Percentiles rank a stretch among this genome's conserved stretches.
Conservation (phyloP, 2,329 filamentous ascomycete genomes). For the Exophiala sp. region DNA sequence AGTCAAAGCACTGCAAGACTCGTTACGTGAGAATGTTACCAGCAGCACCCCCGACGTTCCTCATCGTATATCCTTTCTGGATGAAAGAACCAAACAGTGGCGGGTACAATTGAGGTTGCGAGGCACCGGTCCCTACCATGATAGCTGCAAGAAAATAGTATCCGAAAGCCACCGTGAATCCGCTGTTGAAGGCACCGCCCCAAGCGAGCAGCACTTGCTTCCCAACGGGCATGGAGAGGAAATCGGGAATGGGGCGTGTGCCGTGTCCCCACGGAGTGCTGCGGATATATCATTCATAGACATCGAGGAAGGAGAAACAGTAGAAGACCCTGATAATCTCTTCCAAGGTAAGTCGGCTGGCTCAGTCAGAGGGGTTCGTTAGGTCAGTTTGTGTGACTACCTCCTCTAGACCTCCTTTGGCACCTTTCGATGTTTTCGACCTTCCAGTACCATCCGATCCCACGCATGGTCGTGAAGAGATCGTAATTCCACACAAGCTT, state of each 20-base stretch:
- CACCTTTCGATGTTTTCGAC: conserved; percentile 30
- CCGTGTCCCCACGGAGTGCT: conserved; percentile 3
- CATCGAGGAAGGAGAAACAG: conserved; percentile 13
- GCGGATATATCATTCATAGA: conserved; percentile 14
- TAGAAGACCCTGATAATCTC: conserved; percentile 9
- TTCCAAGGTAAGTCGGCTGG: conserved; percentile 14
- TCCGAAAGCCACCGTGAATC: conserved; percentile 15
- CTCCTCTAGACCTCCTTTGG: conserved; percentile 8
- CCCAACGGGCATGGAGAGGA: conserved; percentile 14
- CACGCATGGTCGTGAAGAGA: conserved; percentile 52
- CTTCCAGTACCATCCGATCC: conserved; percentile 56
- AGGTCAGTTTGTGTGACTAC: not conserved
- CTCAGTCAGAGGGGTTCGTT: not conserved
- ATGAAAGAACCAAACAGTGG: conserved; percentile 20
- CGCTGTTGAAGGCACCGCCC: conserved; percentile 11
- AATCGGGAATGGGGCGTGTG: conserved; percentile 1
- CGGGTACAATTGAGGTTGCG: conserved; percentile 17
- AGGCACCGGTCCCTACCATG: conserved; percentile 6
- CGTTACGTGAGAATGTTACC: not conserved
- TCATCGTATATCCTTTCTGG: conserved; percentile 16
- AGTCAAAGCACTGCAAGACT: not conserved
- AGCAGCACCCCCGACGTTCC: conserved; percentile 21
- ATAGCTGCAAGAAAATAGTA: conserved; percentile 15
- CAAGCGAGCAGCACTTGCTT: conserved; percentile 14
- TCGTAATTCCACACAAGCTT: conserved; percentile 51